These are phyloP conservation scores for Sungouiozyma ichnusensis DNA, from an alignment of 805 yeast genomes.

Conservation along the genomic window DNA sequence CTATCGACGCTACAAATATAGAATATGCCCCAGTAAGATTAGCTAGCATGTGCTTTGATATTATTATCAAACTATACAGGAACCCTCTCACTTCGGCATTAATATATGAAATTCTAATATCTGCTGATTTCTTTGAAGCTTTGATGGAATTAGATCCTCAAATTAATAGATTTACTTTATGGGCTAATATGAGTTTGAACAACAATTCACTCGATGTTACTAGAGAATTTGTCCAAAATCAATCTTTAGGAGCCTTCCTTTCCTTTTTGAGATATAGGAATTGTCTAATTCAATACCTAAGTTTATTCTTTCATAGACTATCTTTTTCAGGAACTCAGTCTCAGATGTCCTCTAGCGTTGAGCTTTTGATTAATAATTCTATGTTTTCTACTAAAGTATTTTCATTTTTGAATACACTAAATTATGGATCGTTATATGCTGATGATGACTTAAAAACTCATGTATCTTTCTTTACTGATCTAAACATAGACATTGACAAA, in stretches of 20 bases:
- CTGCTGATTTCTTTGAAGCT: slow-evolving; percentile 40
- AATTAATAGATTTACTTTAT: slow-evolving; percentile 42
- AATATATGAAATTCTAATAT: slow-evolving; percentile 44
- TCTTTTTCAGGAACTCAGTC: slow-evolving; percentile 41
- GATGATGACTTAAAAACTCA: slow-evolving; percentile 14
- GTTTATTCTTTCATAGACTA: slow-evolving; percentile 58
- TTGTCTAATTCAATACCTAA: slow-evolving; percentile 50
- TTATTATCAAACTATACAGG: slow-evolving; percentile 51
- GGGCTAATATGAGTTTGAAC: slow-evolving; percentile 41
- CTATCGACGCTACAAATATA: slow-evolving; percentile 33
- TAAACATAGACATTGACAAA: slow-evolving; percentile 24
- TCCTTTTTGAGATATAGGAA: slow-evolving; percentile 55
- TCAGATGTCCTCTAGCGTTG: slow-evolving; percentile 36
- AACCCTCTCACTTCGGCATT: slow-evolving; percentile 43
- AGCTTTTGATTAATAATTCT: slow-evolving; percentile 40
- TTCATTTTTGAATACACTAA: slow-evolving; percentile 60
- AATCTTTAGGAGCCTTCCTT: slow-evolving; percentile 42
- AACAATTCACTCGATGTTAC: slow-evolving; percentile 29
- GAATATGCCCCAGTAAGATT: slow-evolving; percentile 48
- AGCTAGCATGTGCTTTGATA: slow-evolving; percentile 48
- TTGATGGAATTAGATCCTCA: slow-evolving; percentile 44
- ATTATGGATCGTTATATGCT: slow-evolving; percentile 38
- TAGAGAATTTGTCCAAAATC: slow-evolving; percentile 19
- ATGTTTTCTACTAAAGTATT: slow-evolving; percentile 58
- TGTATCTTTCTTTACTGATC: slow-evolving; percentile 29